Base-by-base conservation (phyloP, 805 yeast genomes). In the Diddensiella caesifluorescens region DNA sequence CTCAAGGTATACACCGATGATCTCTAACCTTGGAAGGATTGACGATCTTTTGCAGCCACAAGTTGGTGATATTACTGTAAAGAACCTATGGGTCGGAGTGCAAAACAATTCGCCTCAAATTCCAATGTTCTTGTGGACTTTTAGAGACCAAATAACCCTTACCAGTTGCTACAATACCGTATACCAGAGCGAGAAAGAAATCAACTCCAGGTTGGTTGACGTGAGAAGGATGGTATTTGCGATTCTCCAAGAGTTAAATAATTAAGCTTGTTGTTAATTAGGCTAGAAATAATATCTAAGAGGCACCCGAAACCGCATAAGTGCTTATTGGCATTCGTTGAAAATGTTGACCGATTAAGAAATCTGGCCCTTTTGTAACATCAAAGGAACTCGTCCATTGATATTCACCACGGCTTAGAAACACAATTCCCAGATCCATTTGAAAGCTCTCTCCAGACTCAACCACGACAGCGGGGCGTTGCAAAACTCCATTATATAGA, bases 341-440 rank as follows among this genome's bases (percentile, higher is more conserved):
- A 23, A 43, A 46, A 35, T 42, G 47, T 20, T 44, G 52, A 10
- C 48, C 41, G 21, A 29, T 7, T 9, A 49, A 49, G 25, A 48
- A 43, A 9, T 53, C 49, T 5, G 50, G 41, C 23, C 50, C 55
- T 13, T 41, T 44, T 10, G 42, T 42, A 42, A 71, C 75, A 41
- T 79, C 83, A 48, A 78, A 67, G 10, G 77, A 60, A 0, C 74
- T 73, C 1, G 89, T 86, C 82, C 95, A 80, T 57, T 85, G 92
- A 56, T 80, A 88, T 36, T 76, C 80, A 1, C 97, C 97, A 34
- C 71, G 70, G 41, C 83, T 89, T 28, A 89, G 63, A 3, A 86
- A 74, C 15, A 80, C 71, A 37, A 80, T 73, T 5, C 85, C 77
- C 29, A 83, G 57, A 19, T 68, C 68, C 22, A 77, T 63, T 1